Conservation (phyloP, 257 asterid species). For the Oldenlandia corymbosa region DNA sequence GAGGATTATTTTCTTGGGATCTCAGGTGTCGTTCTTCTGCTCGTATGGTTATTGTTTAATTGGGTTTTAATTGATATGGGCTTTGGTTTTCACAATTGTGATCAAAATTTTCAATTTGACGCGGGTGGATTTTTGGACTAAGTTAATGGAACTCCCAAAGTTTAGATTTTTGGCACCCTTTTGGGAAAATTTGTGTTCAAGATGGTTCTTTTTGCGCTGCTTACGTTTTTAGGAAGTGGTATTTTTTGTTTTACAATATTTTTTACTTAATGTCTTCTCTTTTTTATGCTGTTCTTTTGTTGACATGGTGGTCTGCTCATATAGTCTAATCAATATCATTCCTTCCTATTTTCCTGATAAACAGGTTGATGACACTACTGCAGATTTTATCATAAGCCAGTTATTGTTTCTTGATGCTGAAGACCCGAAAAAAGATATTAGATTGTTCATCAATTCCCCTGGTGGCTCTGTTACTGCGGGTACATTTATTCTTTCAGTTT, state of each 20-base stretch:
- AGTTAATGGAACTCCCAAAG: background rate
- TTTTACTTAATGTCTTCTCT: background rate
- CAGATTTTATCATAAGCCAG: constrained; percentile 82
- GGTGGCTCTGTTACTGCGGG: constrained; percentile 99
- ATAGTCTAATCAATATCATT: background rate
- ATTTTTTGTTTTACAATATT: background rate
- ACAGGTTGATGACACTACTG: constrained; percentile 82
- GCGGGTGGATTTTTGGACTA: background rate
- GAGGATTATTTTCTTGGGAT: constrained; percentile 85
- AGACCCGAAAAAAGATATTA: constrained; percentile 71
- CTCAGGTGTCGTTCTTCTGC: constrained; percentile 40
- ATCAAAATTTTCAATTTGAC: background rate
- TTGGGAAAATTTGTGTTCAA: background rate
- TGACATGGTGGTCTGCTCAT: background rate
- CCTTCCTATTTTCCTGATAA: constrained; percentile 4
- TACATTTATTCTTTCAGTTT: constrained; percentile 25
- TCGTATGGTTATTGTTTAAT: constrained; percentile 7
- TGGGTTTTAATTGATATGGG: constrained; percentile 9
- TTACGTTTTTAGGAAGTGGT: background rate
- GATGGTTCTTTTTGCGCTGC: background rate
- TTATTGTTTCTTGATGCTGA: constrained; percentile 81
- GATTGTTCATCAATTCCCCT: constrained; percentile 80
- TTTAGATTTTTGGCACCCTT: background rate
- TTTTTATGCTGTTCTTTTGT: background rate
- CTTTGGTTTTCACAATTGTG: background rate